Conservation (phyloP, 2,329 filamentous ascomycete genomes). For the Elsinoe batatas region DNA sequence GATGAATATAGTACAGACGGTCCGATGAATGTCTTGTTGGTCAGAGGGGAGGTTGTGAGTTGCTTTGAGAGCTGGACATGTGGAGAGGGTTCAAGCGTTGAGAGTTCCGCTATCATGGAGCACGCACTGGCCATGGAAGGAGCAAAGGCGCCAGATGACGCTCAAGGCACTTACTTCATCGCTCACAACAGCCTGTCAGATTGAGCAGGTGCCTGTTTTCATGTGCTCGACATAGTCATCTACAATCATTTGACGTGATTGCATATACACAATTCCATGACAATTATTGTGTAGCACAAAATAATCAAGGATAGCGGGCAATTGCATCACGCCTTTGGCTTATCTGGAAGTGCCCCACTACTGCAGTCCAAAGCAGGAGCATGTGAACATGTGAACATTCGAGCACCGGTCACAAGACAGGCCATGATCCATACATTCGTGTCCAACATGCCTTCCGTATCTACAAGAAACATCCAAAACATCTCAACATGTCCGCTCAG, state of each 20-base stretch:
- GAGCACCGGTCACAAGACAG: neutral
- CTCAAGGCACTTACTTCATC: neutral
- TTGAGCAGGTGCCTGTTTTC: neutral
- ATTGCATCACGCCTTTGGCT: neutral
- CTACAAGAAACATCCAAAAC: neutral
- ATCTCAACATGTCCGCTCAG: too few species aligned
- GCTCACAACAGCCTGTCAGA: neutral
- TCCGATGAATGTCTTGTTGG: neutral
- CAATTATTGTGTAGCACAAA: neutral
- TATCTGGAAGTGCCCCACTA: neutral
- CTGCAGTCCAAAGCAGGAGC: neutral
- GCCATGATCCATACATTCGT: constrained; percentile 7
- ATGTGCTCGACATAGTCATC: too few species aligned
- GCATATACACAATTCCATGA: neutral
- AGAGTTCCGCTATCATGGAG: constrained; percentile 4
- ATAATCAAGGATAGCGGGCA: neutral
- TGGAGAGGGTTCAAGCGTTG: constrained; percentile 4
- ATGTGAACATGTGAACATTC: too few species aligned
- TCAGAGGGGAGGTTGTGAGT: neutral
- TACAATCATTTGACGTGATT: neutral
- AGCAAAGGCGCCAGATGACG: neutral
- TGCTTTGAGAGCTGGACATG: constrained; percentile 1
- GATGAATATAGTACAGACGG: constrained; percentile 1
- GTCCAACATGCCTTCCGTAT: neutral
- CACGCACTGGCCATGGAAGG: constrained; percentile 8